Evolutionary conservation across 306 rosid genomes (phyloP), one percentile per base, ranked within the genome.

Genomic region (Neltuma alba): DNA sequence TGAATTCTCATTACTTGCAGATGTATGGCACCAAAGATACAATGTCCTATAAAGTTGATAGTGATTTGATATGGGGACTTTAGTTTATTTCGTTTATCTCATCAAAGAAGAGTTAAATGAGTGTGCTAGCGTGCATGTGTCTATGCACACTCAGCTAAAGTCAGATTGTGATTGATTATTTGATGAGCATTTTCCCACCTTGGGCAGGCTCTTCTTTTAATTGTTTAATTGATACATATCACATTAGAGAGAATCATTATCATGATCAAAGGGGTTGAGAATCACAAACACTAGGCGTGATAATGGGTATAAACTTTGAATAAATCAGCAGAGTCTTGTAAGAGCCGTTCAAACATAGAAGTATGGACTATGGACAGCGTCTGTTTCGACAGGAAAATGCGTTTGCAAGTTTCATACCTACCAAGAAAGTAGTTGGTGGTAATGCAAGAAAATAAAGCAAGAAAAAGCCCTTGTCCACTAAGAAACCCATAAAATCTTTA

Each of bases 391-490:
- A 85, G 71, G 15, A 16, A 78, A 76, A 70, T 67, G 84, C 55
- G 80, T 80, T 77, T 77, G 67, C 74, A 86, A 80, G 89, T 76
- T 87, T 89, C 86, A 88, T 84, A 81, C 76, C 91, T 90, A 87
- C 97, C 90, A 89, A 86, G 88, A 94, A 94, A 92, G 92, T 84
- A 76, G 92, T 84, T 82, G 92, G 90, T 76, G 87, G 76, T 61
- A 74, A 78, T 75, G 80, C 74, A 77, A 37, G 75, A 85, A 93
- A 91, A 87, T 86, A 91, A 91, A 92, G 96, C 87, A 83, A 44
- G 78, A 20, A 64, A 60, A 83, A 72, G 83, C 86, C 87, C 86
- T 80, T 81, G 42, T 47, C 83, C 84, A 79, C 82, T 84, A 74
- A 85, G 85, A 84, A 83, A 88, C 85, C 82, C 80, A 85, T 82